Conservation (phyloP, 305 asterid species). For the Solanum aculeatissimum region DNA sequence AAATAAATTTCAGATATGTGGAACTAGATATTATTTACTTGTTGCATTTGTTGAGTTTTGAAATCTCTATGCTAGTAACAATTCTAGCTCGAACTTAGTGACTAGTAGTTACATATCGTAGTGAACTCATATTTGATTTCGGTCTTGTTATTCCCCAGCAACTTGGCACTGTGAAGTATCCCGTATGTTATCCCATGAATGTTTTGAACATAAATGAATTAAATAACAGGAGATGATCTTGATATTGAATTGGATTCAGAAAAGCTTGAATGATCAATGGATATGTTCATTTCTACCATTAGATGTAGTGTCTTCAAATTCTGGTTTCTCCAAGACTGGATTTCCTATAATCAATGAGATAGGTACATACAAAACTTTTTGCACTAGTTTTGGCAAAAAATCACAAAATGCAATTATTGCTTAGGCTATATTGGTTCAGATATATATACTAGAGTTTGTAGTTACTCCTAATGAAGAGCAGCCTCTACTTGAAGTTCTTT, state of each 20-base stretch:
- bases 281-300: not conserved
- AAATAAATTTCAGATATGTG: not conserved
- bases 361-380: not conserved
- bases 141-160: not conserved
- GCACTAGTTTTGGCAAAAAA: not conserved
- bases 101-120: not conserved
- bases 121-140: not conserved
- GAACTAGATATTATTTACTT: not conserved
- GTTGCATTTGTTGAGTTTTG: not conserved
- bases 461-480: not conserved
- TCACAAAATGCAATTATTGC: not conserved
- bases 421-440: not conserved
- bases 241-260: not conserved
- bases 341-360: not conserved
- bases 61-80: not conserved
- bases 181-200: not conserved
- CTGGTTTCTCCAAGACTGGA: not conserved
- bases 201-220: not conserved
- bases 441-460: not conserved
- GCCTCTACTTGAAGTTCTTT: not conserved
- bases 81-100: not conserved
- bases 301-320: not conserved
- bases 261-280: not conserved
- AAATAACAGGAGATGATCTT: not conserved
- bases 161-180: not conserved